Percentiles rank a stretch among this genome's conserved stretches.
phyloP scores from a whole-genome alignment of 2,329 filamentous ascomycete genomes.

The Fonsecaea pedrosoi region DNA sequence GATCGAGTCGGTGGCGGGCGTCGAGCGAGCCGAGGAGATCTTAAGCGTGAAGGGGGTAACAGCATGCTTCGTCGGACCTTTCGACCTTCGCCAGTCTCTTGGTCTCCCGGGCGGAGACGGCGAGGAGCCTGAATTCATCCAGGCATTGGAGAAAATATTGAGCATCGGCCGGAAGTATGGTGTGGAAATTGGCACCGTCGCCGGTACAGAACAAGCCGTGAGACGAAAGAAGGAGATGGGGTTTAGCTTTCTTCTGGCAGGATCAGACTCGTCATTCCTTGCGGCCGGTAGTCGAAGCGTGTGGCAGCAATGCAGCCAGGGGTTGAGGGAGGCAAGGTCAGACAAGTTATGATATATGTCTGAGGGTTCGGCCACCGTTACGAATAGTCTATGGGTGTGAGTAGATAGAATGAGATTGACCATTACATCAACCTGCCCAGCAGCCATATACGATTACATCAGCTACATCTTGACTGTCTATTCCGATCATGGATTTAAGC shows the following conservation, averaged over 20 bases:
- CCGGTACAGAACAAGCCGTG: constrained; percentile 12
- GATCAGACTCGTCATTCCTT: too few relatives aligned
- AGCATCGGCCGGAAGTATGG: background rate
- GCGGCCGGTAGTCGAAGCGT: too few relatives aligned
- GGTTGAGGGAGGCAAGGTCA: background rate
- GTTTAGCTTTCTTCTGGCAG: constrained; percentile 6
- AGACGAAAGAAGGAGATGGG: constrained; percentile 16
- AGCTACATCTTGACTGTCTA: too few relatives aligned
- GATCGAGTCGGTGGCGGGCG: constrained; percentile 23
- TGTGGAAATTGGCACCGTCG: background rate
- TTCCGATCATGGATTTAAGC: too few relatives aligned
- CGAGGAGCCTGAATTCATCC: constrained; percentile 8
- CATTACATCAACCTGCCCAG: too few relatives aligned
- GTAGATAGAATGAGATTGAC: too few relatives aligned
- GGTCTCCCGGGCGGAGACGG: constrained; percentile 13
- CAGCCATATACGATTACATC: too few relatives aligned
- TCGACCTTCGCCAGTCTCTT: constrained; percentile 24
- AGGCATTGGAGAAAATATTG: constrained; percentile 13
- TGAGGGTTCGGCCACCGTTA: too few relatives aligned
- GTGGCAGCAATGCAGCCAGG: constrained; percentile 3
- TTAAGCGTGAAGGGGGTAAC: constrained; percentile 16
- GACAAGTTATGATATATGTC: background rate
- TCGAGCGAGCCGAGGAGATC: constrained; percentile 22
- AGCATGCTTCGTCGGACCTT: constrained; percentile 21
- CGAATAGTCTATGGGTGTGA: too few relatives aligned